Conservation (phyloP, 352 stramenopile genomes). For the Pythium scleroteichum region DNA sequence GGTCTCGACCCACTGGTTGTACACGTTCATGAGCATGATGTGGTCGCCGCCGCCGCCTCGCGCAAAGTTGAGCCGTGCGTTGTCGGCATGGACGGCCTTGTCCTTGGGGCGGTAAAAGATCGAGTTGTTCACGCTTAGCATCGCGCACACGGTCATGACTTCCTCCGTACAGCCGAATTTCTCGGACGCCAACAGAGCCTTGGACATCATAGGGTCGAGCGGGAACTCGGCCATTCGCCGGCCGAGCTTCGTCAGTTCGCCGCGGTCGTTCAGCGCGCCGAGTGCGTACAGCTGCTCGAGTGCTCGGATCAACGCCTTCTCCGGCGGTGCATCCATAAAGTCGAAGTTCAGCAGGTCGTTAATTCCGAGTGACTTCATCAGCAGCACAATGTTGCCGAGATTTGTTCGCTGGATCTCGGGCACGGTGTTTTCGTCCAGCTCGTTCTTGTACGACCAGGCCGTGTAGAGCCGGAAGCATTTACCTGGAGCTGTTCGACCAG, state of each 20-base stretch:
- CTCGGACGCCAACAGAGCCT: constrained; percentile 90
- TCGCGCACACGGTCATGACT: constrained; percentile 96
- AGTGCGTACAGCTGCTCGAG: constrained; percentile 99
- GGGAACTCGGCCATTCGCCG: constrained; percentile 97
- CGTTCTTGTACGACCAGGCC: constrained; percentile 98
- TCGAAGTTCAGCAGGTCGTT: constrained; percentile 99
- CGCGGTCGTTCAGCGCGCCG: constrained; percentile 98
- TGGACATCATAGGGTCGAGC: constrained; percentile 94
- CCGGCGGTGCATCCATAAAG: constrained; percentile 99
- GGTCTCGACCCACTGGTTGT: constrained; percentile 97
- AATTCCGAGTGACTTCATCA: constrained; percentile 99
- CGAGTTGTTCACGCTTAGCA: constrained; percentile 98
- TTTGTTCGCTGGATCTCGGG: constrained; percentile 98
- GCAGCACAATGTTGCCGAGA: constrained; percentile 96
- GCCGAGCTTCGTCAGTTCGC: constrained; percentile 97
- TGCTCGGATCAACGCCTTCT: constrained; percentile 97
- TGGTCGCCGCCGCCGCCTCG: constrained; percentile 97
- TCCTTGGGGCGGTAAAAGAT: constrained; percentile 99
- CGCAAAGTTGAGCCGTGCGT: constrained; percentile 98
- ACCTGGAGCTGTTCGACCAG: constrained; percentile 95
- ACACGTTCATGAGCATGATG: constrained; percentile 96
- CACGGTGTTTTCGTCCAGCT: constrained; percentile 98
- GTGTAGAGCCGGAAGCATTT: constrained; percentile 99
- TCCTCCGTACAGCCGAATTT: constrained; percentile 93
- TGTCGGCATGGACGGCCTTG: constrained; percentile 98